These are phyloP conservation scores for Metarhizium humberi DNA, from an alignment of 2,329 filamentous ascomycete genomes.

Conservation along the genomic window DNA sequence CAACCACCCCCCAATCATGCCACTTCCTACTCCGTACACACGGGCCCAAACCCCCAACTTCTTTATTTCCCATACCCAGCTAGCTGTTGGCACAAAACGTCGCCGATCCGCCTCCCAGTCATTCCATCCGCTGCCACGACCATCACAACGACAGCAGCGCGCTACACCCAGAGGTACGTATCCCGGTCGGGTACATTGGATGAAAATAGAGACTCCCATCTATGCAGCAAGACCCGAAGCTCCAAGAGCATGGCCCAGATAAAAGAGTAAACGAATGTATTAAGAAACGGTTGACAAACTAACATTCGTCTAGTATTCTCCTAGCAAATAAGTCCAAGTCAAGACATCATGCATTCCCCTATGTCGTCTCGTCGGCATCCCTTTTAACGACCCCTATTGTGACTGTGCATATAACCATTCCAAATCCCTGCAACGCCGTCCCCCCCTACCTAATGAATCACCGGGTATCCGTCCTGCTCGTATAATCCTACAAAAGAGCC, in stretches of 20 bases:
- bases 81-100: too few relatives aligned
- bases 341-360: background rate
- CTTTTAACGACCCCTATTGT: background rate
- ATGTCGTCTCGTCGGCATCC: background rate
- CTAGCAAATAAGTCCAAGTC: background rate
- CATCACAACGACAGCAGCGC: too few relatives aligned
- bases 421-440: constrained; percentile 2
- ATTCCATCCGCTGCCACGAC: too few relatives aligned
- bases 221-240: too few relatives aligned
- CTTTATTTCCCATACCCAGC: too few relatives aligned
- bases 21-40: too few relatives aligned
- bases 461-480: constrained; percentile 2
- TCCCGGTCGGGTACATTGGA: too few relatives aligned
- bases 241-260: background rate
- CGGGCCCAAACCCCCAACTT: too few relatives aligned
- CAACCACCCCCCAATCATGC: too few relatives aligned
- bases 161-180: too few relatives aligned
- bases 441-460: background rate
- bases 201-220: too few relatives aligned
- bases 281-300: background rate
- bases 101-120: too few relatives aligned
- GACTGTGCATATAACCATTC: background rate
- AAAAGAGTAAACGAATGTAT: background rate
- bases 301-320: background rate
- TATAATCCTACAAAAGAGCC: constrained; percentile 3